A percentile compares a stretch with the other conserved stretches of the same genome.
Conservation (phyloP, 164 flowering plant species). For the Kingdonia uniflora region DNA sequence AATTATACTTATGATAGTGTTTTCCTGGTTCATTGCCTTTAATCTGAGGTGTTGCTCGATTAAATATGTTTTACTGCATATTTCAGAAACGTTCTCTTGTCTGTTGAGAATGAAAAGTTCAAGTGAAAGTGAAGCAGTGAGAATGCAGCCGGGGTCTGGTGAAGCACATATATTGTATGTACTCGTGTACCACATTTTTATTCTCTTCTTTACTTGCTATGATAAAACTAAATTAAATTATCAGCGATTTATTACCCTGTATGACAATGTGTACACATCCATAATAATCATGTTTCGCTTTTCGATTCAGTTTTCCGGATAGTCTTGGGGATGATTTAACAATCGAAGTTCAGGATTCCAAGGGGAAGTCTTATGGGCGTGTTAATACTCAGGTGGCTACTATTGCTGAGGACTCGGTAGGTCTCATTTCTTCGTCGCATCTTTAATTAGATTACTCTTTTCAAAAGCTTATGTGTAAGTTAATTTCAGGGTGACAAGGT, state of each 20-base stretch:
- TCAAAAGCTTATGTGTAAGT: conserved; percentile 8
- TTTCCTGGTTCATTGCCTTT: too few species aligned
- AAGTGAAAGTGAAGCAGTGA: conserved; percentile 55
- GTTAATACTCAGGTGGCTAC: conserved; percentile 78
- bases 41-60: too few species aligned
- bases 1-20: too few species aligned
- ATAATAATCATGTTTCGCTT: neutral
- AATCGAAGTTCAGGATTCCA: conserved; percentile 76
- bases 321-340: conserved; percentile 80
- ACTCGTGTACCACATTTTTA: neutral
- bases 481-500: conserved; percentile 70
- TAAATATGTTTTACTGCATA: too few species aligned
- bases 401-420: conserved; percentile 75
- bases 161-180: conserved; percentile 95
- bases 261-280: too few species aligned
- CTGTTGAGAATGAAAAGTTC: conserved; percentile 67
- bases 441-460: conserved; percentile 3
- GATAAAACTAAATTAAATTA: too few species aligned
- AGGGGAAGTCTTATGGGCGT: conserved; percentile 68
- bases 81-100: conserved; percentile 69
- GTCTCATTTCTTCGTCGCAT: neutral
- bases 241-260: too few species aligned
- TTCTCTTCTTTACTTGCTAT: neutral
- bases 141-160: conserved; percentile 89
- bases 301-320: conserved; percentile 74